These are phyloP conservation scores for Microbotryum scabiosae DNA, from an alignment of 1,284 basidiomycete genomes.

Conservation along the genomic window DNA sequence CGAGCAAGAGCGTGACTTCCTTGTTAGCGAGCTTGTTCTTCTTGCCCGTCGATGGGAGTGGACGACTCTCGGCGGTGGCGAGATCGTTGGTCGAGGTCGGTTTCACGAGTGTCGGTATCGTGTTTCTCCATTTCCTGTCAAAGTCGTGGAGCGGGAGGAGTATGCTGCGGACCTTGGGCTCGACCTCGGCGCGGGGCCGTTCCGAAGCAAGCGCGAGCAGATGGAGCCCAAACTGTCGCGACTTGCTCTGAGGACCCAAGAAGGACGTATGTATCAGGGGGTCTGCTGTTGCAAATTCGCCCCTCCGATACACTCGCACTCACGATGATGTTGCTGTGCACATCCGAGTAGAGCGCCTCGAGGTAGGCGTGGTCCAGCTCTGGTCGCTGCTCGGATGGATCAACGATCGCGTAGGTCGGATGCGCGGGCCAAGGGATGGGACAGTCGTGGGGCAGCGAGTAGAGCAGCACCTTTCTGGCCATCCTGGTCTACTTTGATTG, in stretches of 20 bases:
- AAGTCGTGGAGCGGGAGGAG: constrained; percentile 27
- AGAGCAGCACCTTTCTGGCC: constrained; percentile 6
- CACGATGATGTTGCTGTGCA: not conserved
- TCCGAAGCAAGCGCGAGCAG: constrained; percentile 10
- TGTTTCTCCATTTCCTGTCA: constrained; percentile 20
- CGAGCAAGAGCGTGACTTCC: not conserved
- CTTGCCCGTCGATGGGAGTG: not conserved
- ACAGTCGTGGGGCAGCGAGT: constrained; percentile 9
- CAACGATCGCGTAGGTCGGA: constrained; percentile 16
- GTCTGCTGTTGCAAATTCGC: not conserved
- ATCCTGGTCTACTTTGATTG: too few species aligned
- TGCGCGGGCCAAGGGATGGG: constrained; percentile 17
- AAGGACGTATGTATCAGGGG: too few species aligned
- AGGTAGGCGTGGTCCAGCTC: constrained; percentile 18
- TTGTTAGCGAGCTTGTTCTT: not conserved
- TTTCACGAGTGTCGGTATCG: not conserved
- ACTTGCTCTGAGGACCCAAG: constrained; percentile 1
- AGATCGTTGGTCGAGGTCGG: not conserved
- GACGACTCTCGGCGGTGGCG: not conserved
- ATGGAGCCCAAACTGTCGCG: constrained; percentile 23
- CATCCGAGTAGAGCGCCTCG: constrained; percentile 10
- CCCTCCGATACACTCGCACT: constrained; percentile 9
- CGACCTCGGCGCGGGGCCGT: constrained; percentile 1
- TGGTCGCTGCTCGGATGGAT: constrained; percentile 1
- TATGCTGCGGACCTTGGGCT: constrained; percentile 6